Evolutionary conservation across 345 rosid genomes (phyloP).

Genomic region (Limnanthes douglasii): DNA sequence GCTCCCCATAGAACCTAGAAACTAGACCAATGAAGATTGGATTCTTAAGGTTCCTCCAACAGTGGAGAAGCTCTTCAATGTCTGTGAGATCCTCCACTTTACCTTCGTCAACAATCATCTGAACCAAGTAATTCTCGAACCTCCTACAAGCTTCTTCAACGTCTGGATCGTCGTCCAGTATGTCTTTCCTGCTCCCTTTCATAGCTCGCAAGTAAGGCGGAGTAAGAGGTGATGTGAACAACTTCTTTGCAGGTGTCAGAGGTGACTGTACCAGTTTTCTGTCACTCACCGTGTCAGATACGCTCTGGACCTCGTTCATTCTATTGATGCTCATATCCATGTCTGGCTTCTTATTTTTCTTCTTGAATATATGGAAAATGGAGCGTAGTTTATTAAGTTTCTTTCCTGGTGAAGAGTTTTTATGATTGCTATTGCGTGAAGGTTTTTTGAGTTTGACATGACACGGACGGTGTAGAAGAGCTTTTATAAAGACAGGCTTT

Average conservation of each 20-base stretch:
- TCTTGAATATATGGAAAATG: conserved; percentile 13
- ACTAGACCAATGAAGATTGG: conserved; percentile 68
- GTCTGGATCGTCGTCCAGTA: conserved; percentile 15
- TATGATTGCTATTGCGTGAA: no score
- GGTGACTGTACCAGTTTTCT: conserved; percentile 27
- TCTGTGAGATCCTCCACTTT: conserved; percentile 55
- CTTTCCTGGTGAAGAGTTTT: conserved; percentile 1
- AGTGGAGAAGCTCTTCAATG: conserved; percentile 73
- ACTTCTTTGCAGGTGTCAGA: conserved; percentile 33
- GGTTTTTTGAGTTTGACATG: conserved; percentile 10
- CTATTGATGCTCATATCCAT: no score
- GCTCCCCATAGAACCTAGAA: conserved; percentile 66
- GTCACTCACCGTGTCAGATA: conserved; percentile 12
- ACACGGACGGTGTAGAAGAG: conserved; percentile 13
- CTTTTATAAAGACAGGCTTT: conserved; percentile 31
- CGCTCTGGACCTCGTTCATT: conserved; percentile 13
- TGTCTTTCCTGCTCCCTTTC: conserved; percentile 8
- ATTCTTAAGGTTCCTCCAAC: conserved; percentile 72
- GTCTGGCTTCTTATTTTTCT: conserved; percentile 18
- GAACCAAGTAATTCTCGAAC: conserved; percentile 76
- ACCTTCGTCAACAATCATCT: conserved; percentile 72
- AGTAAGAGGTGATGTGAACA: conserved; percentile 31
- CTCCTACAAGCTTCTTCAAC: conserved; percentile 73
- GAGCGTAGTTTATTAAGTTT: conserved; percentile 4
- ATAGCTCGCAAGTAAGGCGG: conserved; percentile 25